These are phyloP conservation scores for Viola odorata DNA, from an alignment of 345 rosid genomes.

Conservation along the genomic window DNA sequence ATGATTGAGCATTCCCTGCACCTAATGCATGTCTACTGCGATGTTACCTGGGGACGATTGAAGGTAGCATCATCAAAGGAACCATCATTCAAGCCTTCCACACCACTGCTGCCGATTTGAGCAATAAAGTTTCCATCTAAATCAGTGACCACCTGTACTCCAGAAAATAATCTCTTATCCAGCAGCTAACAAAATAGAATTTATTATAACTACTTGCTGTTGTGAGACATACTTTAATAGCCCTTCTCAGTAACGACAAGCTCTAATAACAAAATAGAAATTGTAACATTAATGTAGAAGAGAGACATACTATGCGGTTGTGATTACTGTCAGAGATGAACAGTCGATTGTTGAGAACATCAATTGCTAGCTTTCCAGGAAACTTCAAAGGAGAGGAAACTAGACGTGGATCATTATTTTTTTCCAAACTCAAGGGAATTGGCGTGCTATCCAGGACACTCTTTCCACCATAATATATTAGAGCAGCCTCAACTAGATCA, in stretches of 20 bases:
- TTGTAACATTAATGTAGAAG: not conserved
- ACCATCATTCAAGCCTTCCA: conserved; percentile 82
- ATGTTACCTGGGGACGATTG: conserved; percentile 73
- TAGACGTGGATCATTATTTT: conserved; percentile 75
- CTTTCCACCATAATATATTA: conserved; percentile 67
- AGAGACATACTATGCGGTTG: conserved; percentile 70
- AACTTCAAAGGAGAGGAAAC: conserved; percentile 78
- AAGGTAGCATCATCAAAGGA: conserved; percentile 77
- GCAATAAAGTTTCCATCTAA: conserved; percentile 75
- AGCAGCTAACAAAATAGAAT: too few species aligned
- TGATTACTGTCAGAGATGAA: conserved; percentile 97
- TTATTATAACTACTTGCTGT: too few species aligned
- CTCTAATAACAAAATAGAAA: too few species aligned
- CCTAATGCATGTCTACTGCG: too few species aligned
- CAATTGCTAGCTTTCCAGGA: conserved; percentile 90
- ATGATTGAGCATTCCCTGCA: not conserved
- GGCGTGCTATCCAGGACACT: conserved; percentile 57
- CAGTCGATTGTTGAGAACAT: conserved; percentile 73
- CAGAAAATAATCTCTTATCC: too few species aligned
- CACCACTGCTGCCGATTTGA: conserved; percentile 83
- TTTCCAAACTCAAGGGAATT: conserved; percentile 70
- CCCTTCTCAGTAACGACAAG: too few species aligned
- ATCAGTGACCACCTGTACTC: conserved; percentile 75
- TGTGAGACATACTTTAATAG: too few species aligned
- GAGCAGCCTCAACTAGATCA: conserved; percentile 81